Evolutionary conservation across 2,329 filamentous ascomycete genomes (phyloP), one percentile per base, ranked within the genome.

Genomic region (Paecilomyces sp.): DNA sequence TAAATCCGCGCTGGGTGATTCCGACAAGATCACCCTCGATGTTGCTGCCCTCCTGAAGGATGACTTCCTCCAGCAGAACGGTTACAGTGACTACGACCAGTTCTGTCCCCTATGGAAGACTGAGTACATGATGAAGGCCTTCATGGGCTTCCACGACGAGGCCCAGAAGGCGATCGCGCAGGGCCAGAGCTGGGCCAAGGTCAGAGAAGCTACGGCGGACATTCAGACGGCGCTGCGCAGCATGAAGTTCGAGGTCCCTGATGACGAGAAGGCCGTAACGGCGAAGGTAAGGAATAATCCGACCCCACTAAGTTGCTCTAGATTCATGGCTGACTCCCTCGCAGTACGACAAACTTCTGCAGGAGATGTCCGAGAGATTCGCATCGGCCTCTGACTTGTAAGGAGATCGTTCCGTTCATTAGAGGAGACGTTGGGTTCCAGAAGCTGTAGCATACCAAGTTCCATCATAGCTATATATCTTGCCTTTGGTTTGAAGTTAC

Each of bases 31-130:
- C 71, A 97, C 92, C 0, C 83, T 99, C 57, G 95, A 97, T 73
- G 87, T 99, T 63, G 90, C 94, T 18, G 88, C 86, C 18, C 81
- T 99, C 67, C 81, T 99, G 78, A 99, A 99, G 85, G 94, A 99
- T 73, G 94, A 99, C 76, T 99, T 99, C 81, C 76, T 99, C 74
- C 94, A 99, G 79, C 94, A 99, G 77, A 99, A 99, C 80, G 94
- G 94, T 64, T 99, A 99, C 85, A 94, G 90, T 67, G 91, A 97
- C 78, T 97, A 99, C 75, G 94, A 99, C 74, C 92, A 97, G 80
- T 99, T 96, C 86, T 99, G 94, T 74, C 94, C 94, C 56, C 85
- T 99, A 72, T 99, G 94, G 94, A 99, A 99, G 88, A 99, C 94
- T 0, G 90, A 96, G 76, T 99, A 94, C 88, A 97, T 99, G 94